Percentiles rank a stretch among this genome's conserved stretches.
Conservation (phyloP, 768 basidiomycete species). For the Roridomyces roridus region DNA sequence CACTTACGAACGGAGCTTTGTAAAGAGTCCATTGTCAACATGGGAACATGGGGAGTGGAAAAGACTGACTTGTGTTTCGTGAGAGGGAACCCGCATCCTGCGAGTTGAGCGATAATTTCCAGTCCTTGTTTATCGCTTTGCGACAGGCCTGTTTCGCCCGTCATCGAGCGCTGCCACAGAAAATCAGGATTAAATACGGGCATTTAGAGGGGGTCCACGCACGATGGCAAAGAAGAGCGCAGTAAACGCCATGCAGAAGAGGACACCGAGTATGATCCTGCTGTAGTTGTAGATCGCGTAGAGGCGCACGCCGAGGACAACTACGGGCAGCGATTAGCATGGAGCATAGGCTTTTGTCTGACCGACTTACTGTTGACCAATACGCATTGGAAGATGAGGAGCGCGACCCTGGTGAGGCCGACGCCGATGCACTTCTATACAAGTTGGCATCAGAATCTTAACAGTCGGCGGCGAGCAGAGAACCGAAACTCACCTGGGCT, state of each 20-base stretch:
- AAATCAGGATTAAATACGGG: too few relatives aligned
- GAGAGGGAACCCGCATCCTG: not conserved
- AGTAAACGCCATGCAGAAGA: not conserved
- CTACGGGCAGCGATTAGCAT: not conserved
- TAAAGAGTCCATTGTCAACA: too few relatives aligned
- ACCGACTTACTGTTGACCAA: not conserved
- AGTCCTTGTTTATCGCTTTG: too few relatives aligned
- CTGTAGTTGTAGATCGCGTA: slow-evolving; percentile 11
- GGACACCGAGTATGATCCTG: not conserved
- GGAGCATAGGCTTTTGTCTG: not conserved
- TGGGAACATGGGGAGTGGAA: too few relatives aligned
- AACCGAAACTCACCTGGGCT: not conserved
- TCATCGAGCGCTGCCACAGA: not conserved
- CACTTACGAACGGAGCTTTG: too few relatives aligned
- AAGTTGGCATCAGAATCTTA: too few relatives aligned
- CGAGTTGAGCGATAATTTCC: too few relatives aligned
- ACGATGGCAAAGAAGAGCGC: not conserved
- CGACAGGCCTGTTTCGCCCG: too few relatives aligned
- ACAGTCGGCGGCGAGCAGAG: not conserved
- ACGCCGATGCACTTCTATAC: not conserved
- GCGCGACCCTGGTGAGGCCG: not conserved
- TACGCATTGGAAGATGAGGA: slow-evolving; percentile 3
- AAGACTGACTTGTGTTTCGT: not conserved
- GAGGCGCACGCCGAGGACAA: slow-evolving; percentile 5
- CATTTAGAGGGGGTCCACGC: not conserved